A percentile compares a stretch with the other conserved stretches of the same genome.
Conservation (phyloP, 305 asterid species). For the Solanum aculeatissimum region DNA sequence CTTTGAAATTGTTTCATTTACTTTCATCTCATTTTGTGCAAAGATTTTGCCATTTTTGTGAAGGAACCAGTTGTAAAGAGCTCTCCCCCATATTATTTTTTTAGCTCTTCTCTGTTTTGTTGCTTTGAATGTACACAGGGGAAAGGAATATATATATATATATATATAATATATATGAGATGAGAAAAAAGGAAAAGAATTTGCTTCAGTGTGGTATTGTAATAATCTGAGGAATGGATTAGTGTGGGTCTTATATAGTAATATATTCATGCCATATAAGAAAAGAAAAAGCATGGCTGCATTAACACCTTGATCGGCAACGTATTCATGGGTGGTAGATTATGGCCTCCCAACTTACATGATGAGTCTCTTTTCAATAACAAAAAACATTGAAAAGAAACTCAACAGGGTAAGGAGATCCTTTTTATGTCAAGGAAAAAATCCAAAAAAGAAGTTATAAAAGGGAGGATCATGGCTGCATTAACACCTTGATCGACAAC, state of each 20-base stretch:
- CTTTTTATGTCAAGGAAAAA: too few relatives aligned
- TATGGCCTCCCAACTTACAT: too few relatives aligned
- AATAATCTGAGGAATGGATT: not conserved
- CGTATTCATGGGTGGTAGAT: too few relatives aligned
- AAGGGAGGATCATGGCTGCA: not conserved
- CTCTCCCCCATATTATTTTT: conserved; percentile 9
- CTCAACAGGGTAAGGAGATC: too few relatives aligned
- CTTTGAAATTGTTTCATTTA: conserved; percentile 35
- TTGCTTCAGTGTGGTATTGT: not conserved
- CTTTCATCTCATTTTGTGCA: conserved; percentile 22
- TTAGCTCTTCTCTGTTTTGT: not conserved
- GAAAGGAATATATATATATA: not conserved
- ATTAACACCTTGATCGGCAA: too few relatives aligned
- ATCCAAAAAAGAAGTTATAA: too few relatives aligned
- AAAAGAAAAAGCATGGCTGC: too few relatives aligned
- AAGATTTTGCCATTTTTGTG: conserved; percentile 11
- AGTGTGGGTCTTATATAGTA: not conserved
- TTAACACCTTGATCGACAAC: not conserved
- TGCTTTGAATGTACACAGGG: not conserved
- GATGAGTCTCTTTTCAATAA: too few relatives aligned
- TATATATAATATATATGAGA: not conserved
- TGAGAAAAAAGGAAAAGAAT: not conserved
- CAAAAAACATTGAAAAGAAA: too few relatives aligned
- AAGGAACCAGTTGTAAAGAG: conserved; percentile 6
- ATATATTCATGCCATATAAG: too few relatives aligned